These are phyloP conservation scores for Cryptosporidium tyzzeri DNA, from an alignment of 169 alveolate species.

Conservation along the genomic window DNA sequence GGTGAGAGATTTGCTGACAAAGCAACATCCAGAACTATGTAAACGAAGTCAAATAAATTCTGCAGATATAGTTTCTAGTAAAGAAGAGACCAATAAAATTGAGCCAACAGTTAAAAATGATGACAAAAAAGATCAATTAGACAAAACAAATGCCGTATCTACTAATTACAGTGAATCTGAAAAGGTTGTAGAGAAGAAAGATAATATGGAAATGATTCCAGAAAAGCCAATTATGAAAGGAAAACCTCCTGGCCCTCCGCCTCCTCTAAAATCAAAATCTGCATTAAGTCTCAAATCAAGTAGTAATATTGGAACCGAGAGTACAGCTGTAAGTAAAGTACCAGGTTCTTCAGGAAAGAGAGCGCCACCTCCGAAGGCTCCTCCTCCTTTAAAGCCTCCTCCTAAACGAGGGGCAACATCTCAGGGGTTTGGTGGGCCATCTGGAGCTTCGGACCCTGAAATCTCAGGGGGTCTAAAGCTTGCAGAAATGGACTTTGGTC, in stretches of 20 bases:
- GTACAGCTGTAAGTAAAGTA: background rate
- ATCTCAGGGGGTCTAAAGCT: background rate
- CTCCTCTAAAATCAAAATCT: constrained; percentile 49
- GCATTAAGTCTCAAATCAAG: background rate
- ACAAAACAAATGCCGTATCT: too few relatives aligned
- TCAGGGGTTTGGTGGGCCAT: constrained; percentile 6
- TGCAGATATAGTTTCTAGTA: background rate
- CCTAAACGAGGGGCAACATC: constrained; percentile 4
- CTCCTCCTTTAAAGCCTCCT: constrained; percentile 41
- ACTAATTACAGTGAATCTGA: background rate
- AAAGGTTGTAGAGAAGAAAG: background rate
- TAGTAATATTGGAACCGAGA: background rate
- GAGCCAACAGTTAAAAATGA: background rate
- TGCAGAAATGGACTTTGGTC: constrained; percentile 58
- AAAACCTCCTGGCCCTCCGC: constrained; percentile 74
- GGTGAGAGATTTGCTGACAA: constrained; percentile 26
- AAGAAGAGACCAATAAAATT: background rate
- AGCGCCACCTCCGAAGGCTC: constrained; percentile 59
- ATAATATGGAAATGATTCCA: background rate
- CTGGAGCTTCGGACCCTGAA: background rate
- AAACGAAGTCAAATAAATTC: background rate
- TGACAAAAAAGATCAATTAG: background rate
- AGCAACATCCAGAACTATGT: constrained; percentile 62
- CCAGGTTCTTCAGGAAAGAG: constrained; percentile 27
- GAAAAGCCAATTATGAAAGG: constrained; percentile 20